These are phyloP conservation scores for Apophysomyces ossiformis DNA, from an alignment of 371 early-diverging fungal species.

Conservation along the genomic window DNA sequence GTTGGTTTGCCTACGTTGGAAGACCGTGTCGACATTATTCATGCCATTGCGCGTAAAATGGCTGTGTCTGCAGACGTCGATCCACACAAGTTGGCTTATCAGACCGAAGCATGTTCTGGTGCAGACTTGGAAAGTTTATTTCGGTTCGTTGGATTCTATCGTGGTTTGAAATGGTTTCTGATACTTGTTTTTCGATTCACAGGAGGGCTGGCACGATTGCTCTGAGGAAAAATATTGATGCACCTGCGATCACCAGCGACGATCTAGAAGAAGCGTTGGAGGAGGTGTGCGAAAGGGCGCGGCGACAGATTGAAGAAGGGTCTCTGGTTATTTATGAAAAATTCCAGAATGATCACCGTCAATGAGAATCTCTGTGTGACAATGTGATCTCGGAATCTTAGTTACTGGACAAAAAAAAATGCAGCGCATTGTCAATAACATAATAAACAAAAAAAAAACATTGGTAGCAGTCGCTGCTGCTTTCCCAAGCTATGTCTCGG, in stretches of 20 bases:
- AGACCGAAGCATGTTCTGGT: slow-evolving; percentile 61
- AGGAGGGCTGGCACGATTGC: slow-evolving; percentile 66
- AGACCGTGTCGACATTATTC: slow-evolving; percentile 61
- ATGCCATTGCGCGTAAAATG: slow-evolving; percentile 27
- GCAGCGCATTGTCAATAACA: too few species aligned
- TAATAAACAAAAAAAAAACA: too few species aligned
- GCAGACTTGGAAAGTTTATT: slow-evolving; percentile 67
- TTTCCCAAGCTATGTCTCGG: too few species aligned
- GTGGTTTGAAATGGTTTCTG: not conserved
- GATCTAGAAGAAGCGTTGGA: slow-evolving; percentile 31
- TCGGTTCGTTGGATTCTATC: slow-evolving; percentile 39
- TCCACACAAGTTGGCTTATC: slow-evolving; percentile 37
- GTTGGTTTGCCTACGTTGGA: slow-evolving; percentile 62
- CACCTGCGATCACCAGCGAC: slow-evolving; percentile 18
- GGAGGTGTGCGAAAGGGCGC: slow-evolving; percentile 33
- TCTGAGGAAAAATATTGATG: slow-evolving; percentile 41
- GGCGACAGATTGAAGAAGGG: slow-evolving; percentile 31
- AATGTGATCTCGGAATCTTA: not conserved
- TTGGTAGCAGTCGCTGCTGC: too few species aligned
- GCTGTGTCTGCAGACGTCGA: slow-evolving; percentile 39
- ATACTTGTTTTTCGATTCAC: slow-evolving; percentile 4
- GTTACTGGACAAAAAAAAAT: too few species aligned
- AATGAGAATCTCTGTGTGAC: not conserved
- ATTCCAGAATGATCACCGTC: slow-evolving; percentile 25
- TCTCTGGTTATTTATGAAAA: slow-evolving; percentile 31